Evolutionary conservation across 2,329 filamentous ascomycete species (phyloP).

Genomic region (Xylaria sp.): DNA sequence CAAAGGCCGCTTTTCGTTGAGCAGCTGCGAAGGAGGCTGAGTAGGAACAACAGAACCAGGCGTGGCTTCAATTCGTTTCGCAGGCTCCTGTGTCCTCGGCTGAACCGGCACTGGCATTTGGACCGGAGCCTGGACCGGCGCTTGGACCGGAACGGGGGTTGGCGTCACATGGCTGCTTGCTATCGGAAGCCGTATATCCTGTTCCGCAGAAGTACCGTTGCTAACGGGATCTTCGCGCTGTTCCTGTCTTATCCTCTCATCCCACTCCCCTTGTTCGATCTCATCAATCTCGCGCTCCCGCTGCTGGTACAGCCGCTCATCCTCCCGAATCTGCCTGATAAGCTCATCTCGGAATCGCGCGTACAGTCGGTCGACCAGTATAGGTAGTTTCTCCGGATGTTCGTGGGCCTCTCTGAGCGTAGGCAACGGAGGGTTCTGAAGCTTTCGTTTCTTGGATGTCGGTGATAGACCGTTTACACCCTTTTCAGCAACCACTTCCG

Average conservation of each 20-base stretch:
- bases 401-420: constrained; percentile 74
- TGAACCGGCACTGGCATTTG: constrained; percentile 29
- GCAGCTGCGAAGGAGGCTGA: constrained; percentile 35
- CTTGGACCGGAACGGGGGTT: constrained; percentile 20
- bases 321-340: constrained; percentile 76
- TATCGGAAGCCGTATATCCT: constrained; percentile 35
- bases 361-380: constrained; percentile 79
- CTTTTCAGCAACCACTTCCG: constrained; percentile 52
- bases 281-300: constrained; percentile 75
- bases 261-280: constrained; percentile 66
- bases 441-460: constrained; percentile 78
- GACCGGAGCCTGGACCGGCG: neutral
- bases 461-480: constrained; percentile 62
- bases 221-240: constrained; percentile 33
- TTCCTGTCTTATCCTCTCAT: constrained; percentile 41
- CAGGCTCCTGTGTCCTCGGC: constrained; percentile 36
- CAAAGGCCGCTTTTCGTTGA: constrained; percentile 42
- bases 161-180: constrained; percentile 41
- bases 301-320: constrained; percentile 74
- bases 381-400: constrained; percentile 74
- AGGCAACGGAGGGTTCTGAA: constrained; percentile 71
- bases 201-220: constrained; percentile 34
- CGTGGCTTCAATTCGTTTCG: constrained; percentile 37
- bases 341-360: constrained; percentile 76
- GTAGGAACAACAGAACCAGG: constrained; percentile 20